phyloP scores from a whole-genome alignment of 495 filamentous ascomycete species.

The Cladorrhinum samala region DNA sequence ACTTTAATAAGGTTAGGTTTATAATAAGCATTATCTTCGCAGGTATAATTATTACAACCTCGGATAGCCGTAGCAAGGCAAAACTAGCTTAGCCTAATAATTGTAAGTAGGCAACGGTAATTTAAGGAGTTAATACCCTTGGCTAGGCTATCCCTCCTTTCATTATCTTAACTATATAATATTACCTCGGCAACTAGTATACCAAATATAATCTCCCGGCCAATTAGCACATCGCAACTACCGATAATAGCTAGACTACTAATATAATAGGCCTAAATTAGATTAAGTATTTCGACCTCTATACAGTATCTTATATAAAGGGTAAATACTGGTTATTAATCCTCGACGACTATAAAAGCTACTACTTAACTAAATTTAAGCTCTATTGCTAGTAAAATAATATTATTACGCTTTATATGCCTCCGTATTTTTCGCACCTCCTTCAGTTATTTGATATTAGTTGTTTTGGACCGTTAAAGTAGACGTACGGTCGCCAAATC shows the following conservation, averaged over 20 bases:
- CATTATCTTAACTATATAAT: neutral
- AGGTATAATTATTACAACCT: slow-evolving; percentile 1
- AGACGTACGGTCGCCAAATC: no score
- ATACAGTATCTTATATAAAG: no score
- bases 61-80: neutral
- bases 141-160: neutral
- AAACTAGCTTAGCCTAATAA: slow-evolving; percentile 3
- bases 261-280: no score
- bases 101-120: slow-evolving; percentile 4
- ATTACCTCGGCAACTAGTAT: slow-evolving; percentile 2
- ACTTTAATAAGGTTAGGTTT: no score
- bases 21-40: neutral
- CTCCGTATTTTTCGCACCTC: slow-evolving; percentile 13
- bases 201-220: slow-evolving; percentile 1
- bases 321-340: no score
- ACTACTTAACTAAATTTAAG: slow-evolving; percentile 12
- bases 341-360: no score
- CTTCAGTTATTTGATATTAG: slow-evolving; percentile 16
- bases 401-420: slow-evolving; percentile 13
- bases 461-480: no score
- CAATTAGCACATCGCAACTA: neutral
- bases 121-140: neutral
- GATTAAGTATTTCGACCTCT: no score
- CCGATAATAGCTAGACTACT: no score
- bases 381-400: slow-evolving; percentile 10